These are phyloP conservation scores for Lanmaoa rubissima DNA, from an alignment of 768 basidiomycete genomes.

Conservation along the genomic window DNA sequence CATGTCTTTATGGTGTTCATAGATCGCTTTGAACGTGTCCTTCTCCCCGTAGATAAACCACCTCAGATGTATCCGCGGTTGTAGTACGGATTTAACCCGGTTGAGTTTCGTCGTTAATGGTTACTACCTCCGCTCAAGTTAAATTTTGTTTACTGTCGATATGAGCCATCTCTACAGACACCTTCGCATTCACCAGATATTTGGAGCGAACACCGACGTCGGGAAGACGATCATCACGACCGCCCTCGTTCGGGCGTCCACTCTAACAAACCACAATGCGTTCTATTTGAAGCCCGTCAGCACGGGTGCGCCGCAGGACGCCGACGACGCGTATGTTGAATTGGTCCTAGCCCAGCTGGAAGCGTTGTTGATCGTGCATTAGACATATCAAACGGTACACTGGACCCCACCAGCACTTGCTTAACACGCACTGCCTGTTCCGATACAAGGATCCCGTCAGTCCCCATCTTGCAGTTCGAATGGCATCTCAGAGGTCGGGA, in stretches of 20 bases:
- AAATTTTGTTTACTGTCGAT: neutral
- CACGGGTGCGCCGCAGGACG: slow-evolving; percentile 76
- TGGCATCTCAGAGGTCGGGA: slow-evolving; percentile 37
- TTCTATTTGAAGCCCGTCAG: slow-evolving; percentile 90
- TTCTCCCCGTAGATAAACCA: slow-evolving; percentile 2
- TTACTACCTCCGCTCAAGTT: neutral
- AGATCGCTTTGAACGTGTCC: slow-evolving; percentile 2
- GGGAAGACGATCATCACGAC: slow-evolving; percentile 92
- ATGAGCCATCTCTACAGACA: slow-evolving; percentile 88
- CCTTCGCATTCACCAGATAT: slow-evolving; percentile 84
- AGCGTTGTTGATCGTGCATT: neutral
- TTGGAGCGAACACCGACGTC: slow-evolving; percentile 95
- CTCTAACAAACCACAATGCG: slow-evolving; percentile 46
- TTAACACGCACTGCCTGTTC: slow-evolving; percentile 72
- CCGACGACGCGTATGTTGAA: slow-evolving; percentile 76
- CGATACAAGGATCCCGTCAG: slow-evolving; percentile 88
- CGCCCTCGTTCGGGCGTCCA: slow-evolving; percentile 80
- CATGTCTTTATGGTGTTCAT: slow-evolving; percentile 25
- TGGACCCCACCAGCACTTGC: slow-evolving; percentile 37
- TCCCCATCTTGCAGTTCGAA: slow-evolving; percentile 80
- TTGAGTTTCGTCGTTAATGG: neutral
- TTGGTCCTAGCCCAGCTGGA: neutral
- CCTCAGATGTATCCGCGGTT: slow-evolving; percentile 10
- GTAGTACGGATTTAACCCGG: slow-evolving; percentile 19
- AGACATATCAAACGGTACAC: slow-evolving; percentile 69